phyloP scores from a whole-genome alignment of 108 stramenopile genomes.

The Halocafeteria seosinensis region DNA sequence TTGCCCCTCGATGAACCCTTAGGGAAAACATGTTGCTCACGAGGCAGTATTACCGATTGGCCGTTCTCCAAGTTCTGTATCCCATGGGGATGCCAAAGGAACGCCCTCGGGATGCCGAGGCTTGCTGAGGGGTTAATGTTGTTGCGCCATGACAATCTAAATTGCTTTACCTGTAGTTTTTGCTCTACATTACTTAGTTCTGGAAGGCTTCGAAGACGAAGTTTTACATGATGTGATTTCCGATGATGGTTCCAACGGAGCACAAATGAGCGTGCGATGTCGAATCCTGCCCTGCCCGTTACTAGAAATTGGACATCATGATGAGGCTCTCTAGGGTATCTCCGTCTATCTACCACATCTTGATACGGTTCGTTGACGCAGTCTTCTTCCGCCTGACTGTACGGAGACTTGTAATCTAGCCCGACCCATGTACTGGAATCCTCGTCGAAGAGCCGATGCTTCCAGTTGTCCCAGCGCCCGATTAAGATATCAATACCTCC shows the following conservation, averaged over 20 bases:
- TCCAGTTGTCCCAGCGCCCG: conserved; percentile 36
- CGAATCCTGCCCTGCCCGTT: background rate
- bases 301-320: background rate
- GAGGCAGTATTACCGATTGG: too few relatives aligned
- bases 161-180: too few relatives aligned
- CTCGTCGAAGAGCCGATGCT: background rate
- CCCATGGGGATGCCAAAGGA: too few relatives aligned
- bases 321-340: background rate
- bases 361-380: background rate
- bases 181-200: too few relatives aligned
- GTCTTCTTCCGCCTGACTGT: background rate
- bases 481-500: conserved; percentile 45
- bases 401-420: background rate
- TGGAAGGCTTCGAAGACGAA: too few relatives aligned
- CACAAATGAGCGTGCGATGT: background rate
- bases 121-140: too few relatives aligned
- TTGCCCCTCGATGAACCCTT: too few relatives aligned
- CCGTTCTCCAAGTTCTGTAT: too few relatives aligned
- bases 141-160: too few relatives aligned
- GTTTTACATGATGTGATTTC: too few relatives aligned
- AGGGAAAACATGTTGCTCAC: too few relatives aligned
- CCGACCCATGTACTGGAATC: background rate
- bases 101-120: too few relatives aligned
- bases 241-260: background rate
- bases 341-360: background rate